phyloP scores from a whole-genome alignment of 2,329 filamentous ascomycete genomes.

The Byssothecium circinans region DNA sequence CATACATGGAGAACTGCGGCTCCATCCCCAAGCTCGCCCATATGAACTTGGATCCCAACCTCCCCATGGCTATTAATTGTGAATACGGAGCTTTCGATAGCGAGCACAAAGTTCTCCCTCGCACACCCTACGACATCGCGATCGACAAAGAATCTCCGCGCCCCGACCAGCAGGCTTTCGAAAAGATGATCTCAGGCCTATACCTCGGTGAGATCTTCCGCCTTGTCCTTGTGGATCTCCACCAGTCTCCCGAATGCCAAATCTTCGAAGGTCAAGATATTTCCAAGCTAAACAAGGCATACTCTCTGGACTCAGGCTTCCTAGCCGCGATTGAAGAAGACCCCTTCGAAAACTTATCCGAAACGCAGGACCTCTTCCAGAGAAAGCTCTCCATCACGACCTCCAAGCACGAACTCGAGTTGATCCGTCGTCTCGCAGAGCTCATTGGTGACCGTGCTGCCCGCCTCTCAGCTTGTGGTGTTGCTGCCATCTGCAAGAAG shows the following conservation, averaged over 20 bases:
- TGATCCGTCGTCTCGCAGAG: constrained; percentile 85
- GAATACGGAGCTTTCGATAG: constrained; percentile 98
- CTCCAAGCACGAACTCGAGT: constrained; percentile 79
- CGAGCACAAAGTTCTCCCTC: constrained; percentile 83
- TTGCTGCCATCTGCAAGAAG: constrained; percentile 96
- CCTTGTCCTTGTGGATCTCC: constrained; percentile 78
- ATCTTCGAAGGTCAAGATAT: constrained; percentile 87
- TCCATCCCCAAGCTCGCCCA: constrained; percentile 92
- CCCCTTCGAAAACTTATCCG: constrained; percentile 90
- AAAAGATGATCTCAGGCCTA: constrained; percentile 96
- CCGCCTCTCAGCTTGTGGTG: constrained; percentile 88
- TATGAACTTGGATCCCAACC: constrained; percentile 81
- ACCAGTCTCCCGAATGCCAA: constrained; percentile 63
- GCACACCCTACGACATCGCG: constrained; percentile 81
- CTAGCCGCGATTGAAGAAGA: constrained; percentile 92
- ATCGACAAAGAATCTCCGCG: constrained; percentile 91
- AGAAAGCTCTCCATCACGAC: constrained; percentile 71
- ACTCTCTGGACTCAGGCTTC: constrained; percentile 91
- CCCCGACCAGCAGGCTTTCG: constrained; percentile 91
- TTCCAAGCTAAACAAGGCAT: constrained; percentile 77
- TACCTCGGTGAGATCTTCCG: constrained; percentile 96
- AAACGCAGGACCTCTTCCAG: constrained; percentile 81
- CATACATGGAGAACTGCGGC: constrained; percentile 93
- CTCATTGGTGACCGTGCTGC: constrained; percentile 93
- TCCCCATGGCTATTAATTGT: constrained; percentile 95